Conservation (phyloP, 306 rosid species). For the Quercus parvula region DNA sequence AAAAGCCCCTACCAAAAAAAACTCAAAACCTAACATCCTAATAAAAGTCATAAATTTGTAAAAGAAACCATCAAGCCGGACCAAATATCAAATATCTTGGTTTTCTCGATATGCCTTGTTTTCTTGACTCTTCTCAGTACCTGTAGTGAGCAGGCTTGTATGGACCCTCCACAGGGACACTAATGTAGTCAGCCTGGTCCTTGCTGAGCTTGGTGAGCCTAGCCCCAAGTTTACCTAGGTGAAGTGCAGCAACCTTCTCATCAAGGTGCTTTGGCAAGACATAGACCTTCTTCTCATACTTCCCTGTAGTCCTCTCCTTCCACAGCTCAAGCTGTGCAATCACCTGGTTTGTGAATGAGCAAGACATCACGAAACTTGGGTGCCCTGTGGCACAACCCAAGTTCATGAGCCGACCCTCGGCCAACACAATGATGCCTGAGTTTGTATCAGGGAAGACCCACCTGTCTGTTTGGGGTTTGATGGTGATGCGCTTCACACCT, state of each 20-base stretch:
- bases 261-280: conserved; percentile 93
- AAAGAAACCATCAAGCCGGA: neutral
- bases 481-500: conserved; percentile 76
- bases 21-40: conserved; percentile 22
- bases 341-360: conserved; percentile 97
- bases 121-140: conserved; percentile 46
- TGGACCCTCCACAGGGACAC: conserved; percentile 88
- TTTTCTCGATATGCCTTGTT: neutral
- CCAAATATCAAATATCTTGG: neutral
- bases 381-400: conserved; percentile 99
- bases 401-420: conserved; percentile 97
- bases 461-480: conserved; percentile 96
- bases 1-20: conserved; percentile 19
- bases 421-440: conserved; percentile 64
- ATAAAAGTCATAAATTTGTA: neutral
- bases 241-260: conserved; percentile 97
- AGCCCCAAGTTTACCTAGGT: conserved; percentile 92
- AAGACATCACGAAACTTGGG: conserved; percentile 99
- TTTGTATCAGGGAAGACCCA: conserved; percentile 93
- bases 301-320: conserved; percentile 74
- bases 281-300: conserved; percentile 89
- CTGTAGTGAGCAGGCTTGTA: conserved; percentile 92
- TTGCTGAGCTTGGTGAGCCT: conserved; percentile 79
- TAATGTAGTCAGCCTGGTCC: conserved; percentile 89
- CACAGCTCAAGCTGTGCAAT: conserved; percentile 96